phyloP scores from a whole-genome alignment of 23 red algal genomes.

The Agarophyton chilense region DNA sequence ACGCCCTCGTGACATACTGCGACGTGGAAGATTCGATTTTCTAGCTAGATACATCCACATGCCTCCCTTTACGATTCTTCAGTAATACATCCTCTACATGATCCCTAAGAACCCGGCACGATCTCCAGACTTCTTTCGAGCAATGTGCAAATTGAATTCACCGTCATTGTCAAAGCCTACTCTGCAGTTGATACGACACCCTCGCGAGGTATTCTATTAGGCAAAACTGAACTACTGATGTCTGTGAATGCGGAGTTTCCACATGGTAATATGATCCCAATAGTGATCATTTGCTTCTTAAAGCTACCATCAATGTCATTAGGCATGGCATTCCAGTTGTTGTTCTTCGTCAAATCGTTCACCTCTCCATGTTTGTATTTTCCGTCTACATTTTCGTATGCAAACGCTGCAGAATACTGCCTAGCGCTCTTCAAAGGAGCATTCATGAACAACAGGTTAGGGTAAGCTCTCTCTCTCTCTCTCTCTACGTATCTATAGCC shows the following conservation, averaged over 20 bases:
- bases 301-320: constrained; percentile 49
- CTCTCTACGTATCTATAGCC: no score
- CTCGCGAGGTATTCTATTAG: background rate
- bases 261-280: constrained; percentile 13
- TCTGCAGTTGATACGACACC: constrained; percentile 42
- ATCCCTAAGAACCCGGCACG: background rate
- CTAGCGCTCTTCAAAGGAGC: background rate
- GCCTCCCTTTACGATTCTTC: constrained; percentile 33
- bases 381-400: background rate
- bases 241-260: constrained; percentile 36
- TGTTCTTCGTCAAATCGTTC: background rate
- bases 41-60: background rate
- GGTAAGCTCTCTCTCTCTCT: no score
- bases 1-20: constrained; percentile 29
- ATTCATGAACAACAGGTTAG: constrained; percentile 20
- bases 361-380: background rate
- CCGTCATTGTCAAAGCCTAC: constrained; percentile 77
- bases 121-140: constrained; percentile 49
- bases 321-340: constrained; percentile 31
- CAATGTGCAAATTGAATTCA: constrained; percentile 52
- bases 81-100: constrained; percentile 42
- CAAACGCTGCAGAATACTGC: background rate
- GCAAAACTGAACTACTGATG: background rate
- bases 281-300: constrained; percentile 46
- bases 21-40: background rate